A percentile compares a stretch with the other conserved stretches of the same genome.
Conservation (phyloP, 2,329 filamentous ascomycete genomes). For the Pestalotiopsis sp. region DNA sequence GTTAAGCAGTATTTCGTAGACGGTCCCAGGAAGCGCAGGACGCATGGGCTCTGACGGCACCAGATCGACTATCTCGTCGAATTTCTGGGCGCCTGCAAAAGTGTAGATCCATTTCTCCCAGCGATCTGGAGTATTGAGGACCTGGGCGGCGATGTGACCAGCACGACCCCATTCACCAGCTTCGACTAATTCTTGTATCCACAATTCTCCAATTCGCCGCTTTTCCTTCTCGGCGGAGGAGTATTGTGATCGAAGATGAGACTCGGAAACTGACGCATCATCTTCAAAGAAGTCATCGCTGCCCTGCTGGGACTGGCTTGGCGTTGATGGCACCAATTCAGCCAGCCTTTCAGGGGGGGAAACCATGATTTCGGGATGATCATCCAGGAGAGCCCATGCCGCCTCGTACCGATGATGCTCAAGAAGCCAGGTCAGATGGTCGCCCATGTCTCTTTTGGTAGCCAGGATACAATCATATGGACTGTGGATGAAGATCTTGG, state of each 20-base stretch:
- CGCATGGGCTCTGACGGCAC: slow-evolving; percentile 77
- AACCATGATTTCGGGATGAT: slow-evolving; percentile 74
- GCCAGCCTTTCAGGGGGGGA: slow-evolving; percentile 38
- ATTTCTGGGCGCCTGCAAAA: slow-evolving; percentile 82
- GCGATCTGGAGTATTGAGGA: slow-evolving; percentile 73
- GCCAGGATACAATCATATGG: slow-evolving; percentile 96
- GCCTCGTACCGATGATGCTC: slow-evolving; percentile 79
- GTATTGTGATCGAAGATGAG: slow-evolving; percentile 56
- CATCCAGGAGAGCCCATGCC: slow-evolving; percentile 86
- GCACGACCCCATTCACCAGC: slow-evolving; percentile 74
- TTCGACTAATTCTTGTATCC: slow-evolving; percentile 83
- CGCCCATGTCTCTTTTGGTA: slow-evolving; percentile 80
- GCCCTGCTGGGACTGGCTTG: slow-evolving; percentile 38
- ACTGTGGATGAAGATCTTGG: slow-evolving; percentile 89
- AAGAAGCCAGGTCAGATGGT: slow-evolving; percentile 84
- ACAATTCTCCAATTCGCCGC: slow-evolving; percentile 84
- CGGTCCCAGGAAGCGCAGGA: slow-evolving; percentile 74
- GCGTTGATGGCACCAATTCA: slow-evolving; percentile 40
- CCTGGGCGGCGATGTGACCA: slow-evolving; percentile 78
- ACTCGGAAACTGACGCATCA: slow-evolving; percentile 61
- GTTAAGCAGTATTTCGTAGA: slow-evolving; percentile 86
- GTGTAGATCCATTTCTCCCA: slow-evolving; percentile 98
- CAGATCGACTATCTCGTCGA: slow-evolving; percentile 85
- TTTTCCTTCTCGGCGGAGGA: slow-evolving; percentile 83
- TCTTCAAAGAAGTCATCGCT: slow-evolving; percentile 76